Evolutionary conservation across 192 early-diverging fungal genomes (phyloP), one percentile per base, ranked within the genome.

Genomic region (Geranomyces michiganensis): DNA sequence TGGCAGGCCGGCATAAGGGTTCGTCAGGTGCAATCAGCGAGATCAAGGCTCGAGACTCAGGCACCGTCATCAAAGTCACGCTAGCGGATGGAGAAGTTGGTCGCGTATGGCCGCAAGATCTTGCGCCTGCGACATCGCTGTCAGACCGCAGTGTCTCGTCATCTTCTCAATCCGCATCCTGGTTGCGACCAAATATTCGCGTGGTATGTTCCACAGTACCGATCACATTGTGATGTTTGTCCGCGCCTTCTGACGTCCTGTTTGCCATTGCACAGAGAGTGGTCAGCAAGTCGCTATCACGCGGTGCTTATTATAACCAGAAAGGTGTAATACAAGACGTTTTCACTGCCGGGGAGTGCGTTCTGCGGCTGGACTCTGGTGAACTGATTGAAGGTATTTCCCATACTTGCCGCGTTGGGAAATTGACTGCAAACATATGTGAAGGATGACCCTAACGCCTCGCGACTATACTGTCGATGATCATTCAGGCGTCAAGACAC

Each of bases 301-400:
- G 24, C 17, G 71, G 71, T 22, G 22, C 55, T 21, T 58, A 65
- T 30, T 76, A 81, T 64, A 74, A 76, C 29, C 27, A 56, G 15
- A 81, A 81, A 58, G 51, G 70, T 15, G 29, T 74, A 1, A 73
- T 81, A 21, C 76, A 78, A 41, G 80, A 81, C 47, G 72, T 81
- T 0, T 12, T 68, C 0, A 31, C 71, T 10, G 32, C 58, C 30
- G 76, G 72, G 10, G 55, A 71, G 22, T 64, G 67, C 58, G 41
- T 68, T 26, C 46, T 76, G 14, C 33, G 71, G 0, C n/a, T 68
- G 1, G 73, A 74, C 30, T 70, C 10, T 30, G 80, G 70, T 1
- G 58, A 68, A 6, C 8, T 81, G 4, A 0, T 78, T 24, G 80
- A 77, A 44, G 64, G 36, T 41, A 41, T 7, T 10, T 41, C 36